phyloP scores from a whole-genome alignment of 768 basidiomycete genomes.

The Termitomyces sp. region DNA sequence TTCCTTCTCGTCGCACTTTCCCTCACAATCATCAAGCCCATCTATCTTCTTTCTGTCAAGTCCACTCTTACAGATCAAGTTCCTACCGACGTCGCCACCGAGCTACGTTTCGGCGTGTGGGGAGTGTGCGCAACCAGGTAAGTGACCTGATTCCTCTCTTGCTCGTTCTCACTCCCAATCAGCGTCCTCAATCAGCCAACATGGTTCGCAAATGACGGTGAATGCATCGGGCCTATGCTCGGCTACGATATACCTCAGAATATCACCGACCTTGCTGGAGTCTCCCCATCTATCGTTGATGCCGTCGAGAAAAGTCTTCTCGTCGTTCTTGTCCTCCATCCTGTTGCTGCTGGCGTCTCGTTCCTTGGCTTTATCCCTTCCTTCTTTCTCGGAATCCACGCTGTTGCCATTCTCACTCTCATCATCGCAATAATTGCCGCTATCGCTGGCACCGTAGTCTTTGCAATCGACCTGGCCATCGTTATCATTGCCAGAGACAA shows the following conservation, averaged over 20 bases:
- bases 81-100: slow-evolving; percentile 50
- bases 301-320: slow-evolving; percentile 48
- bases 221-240: slow-evolving; percentile 61
- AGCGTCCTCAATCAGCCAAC: slow-evolving; percentile 32
- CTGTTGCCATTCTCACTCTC: slow-evolving; percentile 54
- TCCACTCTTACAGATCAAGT: slow-evolving; percentile 29
- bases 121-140: slow-evolving; percentile 62
- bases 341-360: slow-evolving; percentile 58
- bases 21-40: slow-evolving; percentile 65
- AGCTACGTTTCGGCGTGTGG: slow-evolving; percentile 78
- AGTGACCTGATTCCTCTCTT: neutral
- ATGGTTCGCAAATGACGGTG: slow-evolving; percentile 33
- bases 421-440: slow-evolving; percentile 54
- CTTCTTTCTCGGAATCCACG: slow-evolving; percentile 57
- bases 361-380: slow-evolving; percentile 49
- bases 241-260: slow-evolving; percentile 62
- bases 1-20: slow-evolving; percentile 75
- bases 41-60: slow-evolving; percentile 56
- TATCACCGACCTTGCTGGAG: slow-evolving; percentile 37
- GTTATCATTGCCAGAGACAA: slow-evolving; percentile 48
- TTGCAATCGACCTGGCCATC: slow-evolving; percentile 62
- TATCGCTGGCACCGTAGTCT: slow-evolving; percentile 49
- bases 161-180: slow-evolving; percentile 1
- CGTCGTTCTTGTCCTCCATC: slow-evolving; percentile 64
- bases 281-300: slow-evolving; percentile 41